Conservation (phyloP, 306 rosid species). For the Vachellia collinsii region DNA sequence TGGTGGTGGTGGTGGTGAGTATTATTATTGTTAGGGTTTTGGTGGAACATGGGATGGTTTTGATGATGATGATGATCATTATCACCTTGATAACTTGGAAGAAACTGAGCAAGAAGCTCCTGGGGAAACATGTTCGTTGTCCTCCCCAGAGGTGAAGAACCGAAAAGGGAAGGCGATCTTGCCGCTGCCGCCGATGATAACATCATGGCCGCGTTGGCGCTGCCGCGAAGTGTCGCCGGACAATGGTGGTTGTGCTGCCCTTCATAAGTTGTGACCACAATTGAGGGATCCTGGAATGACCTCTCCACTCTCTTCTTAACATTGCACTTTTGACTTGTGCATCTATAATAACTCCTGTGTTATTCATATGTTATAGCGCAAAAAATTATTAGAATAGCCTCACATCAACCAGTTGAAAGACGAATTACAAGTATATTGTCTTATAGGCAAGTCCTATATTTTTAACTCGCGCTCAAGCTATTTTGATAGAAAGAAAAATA, state of each 20-base stretch:
- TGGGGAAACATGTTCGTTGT: constrained; percentile 45
- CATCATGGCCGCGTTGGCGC: constrained; percentile 37
- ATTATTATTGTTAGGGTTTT: constrained; percentile 35
- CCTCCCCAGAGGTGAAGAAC: constrained; percentile 32
- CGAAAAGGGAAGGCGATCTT: constrained; percentile 33
- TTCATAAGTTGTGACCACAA: constrained; percentile 75
- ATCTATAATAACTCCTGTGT: constrained; percentile 77
- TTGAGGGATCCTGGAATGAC: constrained; percentile 58
- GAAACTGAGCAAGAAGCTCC: constrained; percentile 57
- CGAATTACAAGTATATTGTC: too few relatives aligned
- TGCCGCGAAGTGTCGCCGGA: constrained; percentile 60
- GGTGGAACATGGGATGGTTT: constrained; percentile 40
- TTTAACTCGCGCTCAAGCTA: too few relatives aligned
- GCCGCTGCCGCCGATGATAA: constrained; percentile 27
- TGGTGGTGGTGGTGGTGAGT: not conserved
- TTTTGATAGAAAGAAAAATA: too few relatives aligned
- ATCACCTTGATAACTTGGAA: constrained; percentile 46
- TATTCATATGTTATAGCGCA: not conserved
- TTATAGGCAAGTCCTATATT: too few relatives aligned
- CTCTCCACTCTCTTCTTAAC: constrained; percentile 87
- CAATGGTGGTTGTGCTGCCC: constrained; percentile 71
- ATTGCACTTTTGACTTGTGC: constrained; percentile 70
- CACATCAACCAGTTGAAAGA: too few relatives aligned
- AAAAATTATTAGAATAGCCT: too few relatives aligned
- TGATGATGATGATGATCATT: constrained; percentile 1